Percentiles rank a stretch among this genome's conserved stretches.
phyloP scores from a whole-genome alignment of 2,329 filamentous ascomycete species.

The Aspergillus aculeatus region DNA sequence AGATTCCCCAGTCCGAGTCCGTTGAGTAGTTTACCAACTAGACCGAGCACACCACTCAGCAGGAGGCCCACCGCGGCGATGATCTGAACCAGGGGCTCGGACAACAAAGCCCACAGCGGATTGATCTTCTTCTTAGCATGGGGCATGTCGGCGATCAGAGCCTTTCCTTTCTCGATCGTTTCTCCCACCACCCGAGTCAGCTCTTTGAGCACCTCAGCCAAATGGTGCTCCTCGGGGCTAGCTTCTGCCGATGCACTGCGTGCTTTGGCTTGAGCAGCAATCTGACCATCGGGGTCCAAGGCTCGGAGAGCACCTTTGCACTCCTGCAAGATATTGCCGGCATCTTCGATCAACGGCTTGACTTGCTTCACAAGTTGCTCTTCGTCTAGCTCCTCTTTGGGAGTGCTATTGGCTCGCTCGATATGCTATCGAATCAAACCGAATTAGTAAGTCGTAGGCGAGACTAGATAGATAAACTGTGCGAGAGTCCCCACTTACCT shows the following conservation, averaged over 20 bases:
- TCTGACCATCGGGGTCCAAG: conserved; percentile 83
- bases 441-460: neutral
- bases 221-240: conserved; percentile 76
- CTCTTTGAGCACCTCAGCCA: conserved; percentile 81
- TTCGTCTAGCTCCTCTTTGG: conserved; percentile 85
- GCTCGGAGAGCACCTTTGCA: conserved; percentile 83
- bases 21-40: conserved; percentile 76
- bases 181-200: conserved; percentile 76
- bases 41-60: conserved; percentile 75
- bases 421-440: conserved; percentile 57
- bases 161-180: conserved; percentile 83
- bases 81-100: conserved; percentile 86
- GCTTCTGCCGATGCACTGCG: conserved; percentile 72
- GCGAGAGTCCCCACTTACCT: conserved; percentile 52
- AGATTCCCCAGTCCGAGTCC: conserved; percentile 79
- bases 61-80: conserved; percentile 82
- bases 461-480: too few species aligned
- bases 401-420: conserved; percentile 73
- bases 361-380: conserved; percentile 83
- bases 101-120: conserved; percentile 73
- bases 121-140: conserved; percentile 93
- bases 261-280: conserved; percentile 79
- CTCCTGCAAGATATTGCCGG: conserved; percentile 77
- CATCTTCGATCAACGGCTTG: conserved; percentile 85
- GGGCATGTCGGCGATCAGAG: conserved; percentile 85